Percentiles rank a stretch among this genome's conserved stretches.
Conservation (phyloP, 495 filamentous ascomycete species). For the Aspergillus haitiensis region DNA sequence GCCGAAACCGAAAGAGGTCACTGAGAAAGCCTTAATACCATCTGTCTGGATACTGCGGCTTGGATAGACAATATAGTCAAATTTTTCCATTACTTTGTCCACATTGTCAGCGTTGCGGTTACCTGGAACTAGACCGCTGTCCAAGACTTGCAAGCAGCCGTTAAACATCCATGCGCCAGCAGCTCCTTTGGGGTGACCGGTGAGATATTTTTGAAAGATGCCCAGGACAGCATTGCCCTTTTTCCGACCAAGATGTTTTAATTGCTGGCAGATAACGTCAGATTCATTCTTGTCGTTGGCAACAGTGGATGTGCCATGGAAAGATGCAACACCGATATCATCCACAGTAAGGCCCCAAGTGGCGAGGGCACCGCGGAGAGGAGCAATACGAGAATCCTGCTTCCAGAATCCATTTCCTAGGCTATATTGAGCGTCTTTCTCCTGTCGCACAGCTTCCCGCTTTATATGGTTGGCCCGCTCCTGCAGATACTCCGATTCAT, state of each 20-base stretch:
- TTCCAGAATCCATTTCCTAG: constrained; percentile 99
- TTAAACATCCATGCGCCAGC: constrained; percentile 99
- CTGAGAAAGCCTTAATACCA: constrained; percentile 95
- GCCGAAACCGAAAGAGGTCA: constrained; percentile 98
- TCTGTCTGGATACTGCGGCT: constrained; percentile 95
- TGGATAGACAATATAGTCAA: constrained; percentile 96
- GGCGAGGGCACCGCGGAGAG: constrained; percentile 88
- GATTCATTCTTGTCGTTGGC: constrained; percentile 99
- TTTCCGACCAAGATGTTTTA: constrained; percentile 88
- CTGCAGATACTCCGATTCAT: constrained; percentile 80
- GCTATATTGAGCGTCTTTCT: constrained; percentile 85
- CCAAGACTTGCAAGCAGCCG: constrained; percentile 90
- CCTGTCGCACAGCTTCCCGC: constrained; percentile 83
- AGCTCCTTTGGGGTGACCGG: constrained; percentile 98
- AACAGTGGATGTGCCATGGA: constrained; percentile 97
- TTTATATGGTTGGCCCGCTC: constrained; percentile 85
- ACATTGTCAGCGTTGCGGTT: constrained; percentile 99
- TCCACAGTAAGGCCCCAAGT: constrained; percentile 98
- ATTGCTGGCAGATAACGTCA: constrained; percentile 93
- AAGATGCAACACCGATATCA: constrained; percentile 90
- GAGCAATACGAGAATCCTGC: constrained; percentile 87
- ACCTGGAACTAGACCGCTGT: constrained; percentile 88
- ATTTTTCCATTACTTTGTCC: constrained; percentile 92
- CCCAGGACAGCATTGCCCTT: constrained; percentile 96
- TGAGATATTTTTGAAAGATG: constrained; percentile 99